Base-by-base conservation (phyloP, 108 stramenopile genomes). In the Pseudonitzschia delicatissima region DNA sequence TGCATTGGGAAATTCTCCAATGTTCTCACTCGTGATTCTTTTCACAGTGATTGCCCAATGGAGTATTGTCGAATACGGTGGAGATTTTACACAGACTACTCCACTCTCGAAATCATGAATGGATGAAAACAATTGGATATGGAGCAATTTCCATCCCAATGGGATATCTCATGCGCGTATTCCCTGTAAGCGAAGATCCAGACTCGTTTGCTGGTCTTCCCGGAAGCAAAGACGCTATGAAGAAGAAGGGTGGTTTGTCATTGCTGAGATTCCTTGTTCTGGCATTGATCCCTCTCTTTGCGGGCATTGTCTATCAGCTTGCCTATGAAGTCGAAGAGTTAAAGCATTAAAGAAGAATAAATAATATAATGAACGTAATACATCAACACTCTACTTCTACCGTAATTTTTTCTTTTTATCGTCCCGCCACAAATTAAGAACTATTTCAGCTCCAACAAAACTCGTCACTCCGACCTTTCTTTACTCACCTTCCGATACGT, bases 21-120 rank as follows among this genome's bases (percentile, higher is more conserved):
- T 95, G 79, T 95, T 94, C 49, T 42, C 93, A 25, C 39, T 77
- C 37, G 87, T 97, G 35, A 91, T 97, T 60, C 21, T 84, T 34
- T 82, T 90, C 69, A 97, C 94, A 9, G 53, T 91, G 21, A 53
- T 88, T 33, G 81, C 81, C 8, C 97, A 97, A 71, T 90, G 78
- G 82, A 25, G 81, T 49, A 90, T 97, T 62, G 93, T 97, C 6
- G 83, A 94, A 65, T 88, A 74, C 47, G 95, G 95, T 25, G 97
- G 97, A 13, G 91, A 92, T 44, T 87, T 89, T 68, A 84, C 84
- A 12, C 77, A 79, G 32, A 90, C 89, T 13, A 29, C 42, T 23
- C 82, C 84, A 18, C 64, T 90, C 62, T 71, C 66, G n/a, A 17
- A 34, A 62, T 11, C 63, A 85, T 1, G 87, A 90, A 74, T 94